Evolutionary conservation across 208 protist genomes (phyloP), one percentile per base, ranked within the genome.

Genomic region (Leishmania tropica): DNA sequence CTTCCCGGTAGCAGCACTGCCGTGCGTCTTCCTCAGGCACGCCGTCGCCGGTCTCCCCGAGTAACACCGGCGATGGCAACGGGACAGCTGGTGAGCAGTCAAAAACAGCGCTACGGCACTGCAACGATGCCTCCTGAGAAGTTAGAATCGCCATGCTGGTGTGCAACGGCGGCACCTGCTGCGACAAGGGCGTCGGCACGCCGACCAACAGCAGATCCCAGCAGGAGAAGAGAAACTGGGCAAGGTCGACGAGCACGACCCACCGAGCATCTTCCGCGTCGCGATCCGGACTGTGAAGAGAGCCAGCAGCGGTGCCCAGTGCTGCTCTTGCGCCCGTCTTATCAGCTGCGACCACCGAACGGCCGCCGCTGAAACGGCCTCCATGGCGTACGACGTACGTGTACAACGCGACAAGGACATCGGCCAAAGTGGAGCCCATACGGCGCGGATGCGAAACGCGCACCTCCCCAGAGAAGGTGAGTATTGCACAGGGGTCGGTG

Each of bases 181-280:
- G 45, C 40, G 67, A n/a, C 67, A 37, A 72, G 13, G 67, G 67
- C 13, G 45, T 54, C 28, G 70, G 21, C 13, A 31, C 28, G 21
- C 17, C 19, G 5, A 35, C 28, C 78, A 86, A 75, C 54, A 83
- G 24, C 76, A 86, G 70, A 75, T 83, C 83, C 83, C 83, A 86
- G 4, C 58, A 71, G 0, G 83, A 76, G 48, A 82, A 86, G 42
- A 83, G 42, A 28, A 86, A 76, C 64, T 76, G 64, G 8, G 51
- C 78, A 19, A 86, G 83, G 15, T 86, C 83, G 3, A 80, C 42
- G 35, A 83, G 80, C 45, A 73, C 78, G n/a, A 54, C 35, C 60
- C 79, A 62, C 53, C 62, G 48, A 28, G 24, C 48, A 0, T 45
- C 76, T 51, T 68, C n/a, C 24, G 51, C n/a, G 51, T 62, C 51